Evolutionary conservation across 2,329 filamentous ascomycete genomes (phyloP), one percentile per base, ranked within the genome.

Genomic region (Calonectria pteridis): DNA sequence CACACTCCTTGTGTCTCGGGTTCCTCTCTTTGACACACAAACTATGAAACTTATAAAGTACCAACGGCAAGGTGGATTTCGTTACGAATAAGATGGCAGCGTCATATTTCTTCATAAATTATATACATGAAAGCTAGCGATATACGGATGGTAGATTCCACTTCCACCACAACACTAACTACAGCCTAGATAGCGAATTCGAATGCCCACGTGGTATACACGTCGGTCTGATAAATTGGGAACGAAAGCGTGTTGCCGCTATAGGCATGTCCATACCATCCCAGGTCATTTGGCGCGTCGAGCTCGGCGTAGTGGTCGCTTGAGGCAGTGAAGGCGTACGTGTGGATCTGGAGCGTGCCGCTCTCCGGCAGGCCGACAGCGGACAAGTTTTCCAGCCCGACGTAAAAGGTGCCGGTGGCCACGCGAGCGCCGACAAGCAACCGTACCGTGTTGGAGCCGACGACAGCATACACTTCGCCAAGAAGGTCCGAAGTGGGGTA

Each of bases 271-370:
- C 64, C 64, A 43, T 67, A 67, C 23, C 46, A 51, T 14, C 64
- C 64, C n/a, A 67, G 31, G 49, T 67, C 49, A 11, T 51, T 53
- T 4, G 64, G 64, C 16, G 66, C 28, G 6, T 59, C 66, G 5
- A 59, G 35, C 37, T 59, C 51, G 14, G 66, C 66, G 50, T 69
- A 69, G 20, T 59, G 66, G 37, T 69, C 51, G 29, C 16, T 23
- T 4, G 66, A 46, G 29, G 46, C 66, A 40, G 66, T 51, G 37
- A 69, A 69, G 14, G 46, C 66, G 20, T 59, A 69, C 11, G 66
- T 69, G 40, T 69, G 66, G 37, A 69, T 69, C 53, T 69, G 51
- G 20, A 69, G 66, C 6, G 66, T 69, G 28, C 66, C 66, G n/a
- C 51, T 69, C 50, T 29, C 20, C 6, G 66, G 66, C n/a, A 69